phyloP scores from a whole-genome alignment of 192 early-diverging fungal species.

The Backusella australiensis region DNA sequence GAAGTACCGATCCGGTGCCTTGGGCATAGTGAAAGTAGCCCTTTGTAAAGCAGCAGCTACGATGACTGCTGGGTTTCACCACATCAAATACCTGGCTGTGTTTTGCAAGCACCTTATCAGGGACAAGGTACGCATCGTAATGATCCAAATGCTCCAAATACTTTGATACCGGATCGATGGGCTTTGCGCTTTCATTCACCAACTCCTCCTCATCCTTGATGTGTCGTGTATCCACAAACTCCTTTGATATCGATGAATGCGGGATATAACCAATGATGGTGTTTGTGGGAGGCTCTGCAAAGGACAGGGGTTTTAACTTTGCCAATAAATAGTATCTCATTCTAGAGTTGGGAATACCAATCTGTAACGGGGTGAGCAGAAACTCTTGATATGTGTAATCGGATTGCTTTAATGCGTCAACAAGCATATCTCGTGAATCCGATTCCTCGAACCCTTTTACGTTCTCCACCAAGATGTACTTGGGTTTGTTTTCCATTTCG shows the following conservation, averaged over 20 bases:
- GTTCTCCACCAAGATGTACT: slow-evolving; percentile 74
- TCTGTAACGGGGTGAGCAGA: slow-evolving; percentile 70
- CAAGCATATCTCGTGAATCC: slow-evolving; percentile 53
- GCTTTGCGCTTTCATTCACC: not conserved
- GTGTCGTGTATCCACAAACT: slow-evolving; percentile 35
- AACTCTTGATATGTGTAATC: slow-evolving; percentile 70
- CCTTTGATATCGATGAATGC: slow-evolving; percentile 18
- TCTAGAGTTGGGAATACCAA: slow-evolving; percentile 78
- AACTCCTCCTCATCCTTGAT: slow-evolving; percentile 27
- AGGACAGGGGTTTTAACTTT: slow-evolving; percentile 35
- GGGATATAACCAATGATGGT: slow-evolving; percentile 45
- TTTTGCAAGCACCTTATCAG: slow-evolving; percentile 50
- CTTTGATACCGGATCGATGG: slow-evolving; percentile 22
- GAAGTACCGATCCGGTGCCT: slow-evolving; percentile 54
- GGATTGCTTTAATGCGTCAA: slow-evolving; percentile 47
- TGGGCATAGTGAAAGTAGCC: slow-evolving; percentile 70
- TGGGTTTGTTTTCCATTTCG: slow-evolving; percentile 53
- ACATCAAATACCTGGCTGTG: slow-evolving; percentile 61
- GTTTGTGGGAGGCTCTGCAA: slow-evolving; percentile 36
- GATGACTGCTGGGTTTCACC: slow-evolving; percentile 55
- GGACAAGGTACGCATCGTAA: slow-evolving; percentile 43
- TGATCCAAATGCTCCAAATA: slow-evolving; percentile 21
- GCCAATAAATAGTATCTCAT: slow-evolving; percentile 72
- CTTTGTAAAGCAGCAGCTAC: slow-evolving; percentile 84
- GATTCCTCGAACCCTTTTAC: slow-evolving; percentile 78